Conservation (phyloP, 208 protist genomes). For the Tritrichomonas foetus region DNA sequence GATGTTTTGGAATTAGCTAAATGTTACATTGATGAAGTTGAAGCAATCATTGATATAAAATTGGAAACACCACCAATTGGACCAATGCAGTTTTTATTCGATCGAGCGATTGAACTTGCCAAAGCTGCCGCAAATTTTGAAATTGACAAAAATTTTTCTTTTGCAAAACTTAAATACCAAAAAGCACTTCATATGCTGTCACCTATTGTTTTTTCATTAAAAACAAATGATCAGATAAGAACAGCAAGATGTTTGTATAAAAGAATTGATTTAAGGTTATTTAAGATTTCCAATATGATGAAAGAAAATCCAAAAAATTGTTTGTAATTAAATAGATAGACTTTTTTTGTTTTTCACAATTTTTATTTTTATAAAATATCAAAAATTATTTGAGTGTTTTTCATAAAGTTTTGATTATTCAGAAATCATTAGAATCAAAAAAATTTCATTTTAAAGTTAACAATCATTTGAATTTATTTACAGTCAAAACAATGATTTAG, state of each 20-base stretch:
- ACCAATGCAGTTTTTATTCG: background rate
- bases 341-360: no score
- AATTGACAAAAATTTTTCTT: background rate
- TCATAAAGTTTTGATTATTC: no score
- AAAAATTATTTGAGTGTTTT: no score
- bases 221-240: background rate
- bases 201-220: background rate
- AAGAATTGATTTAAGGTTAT: background rate
- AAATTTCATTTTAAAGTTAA: no score
- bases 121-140: background rate
- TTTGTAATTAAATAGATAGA: no score
- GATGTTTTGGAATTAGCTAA: background rate
- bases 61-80: no score
- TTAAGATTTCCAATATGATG: no score
- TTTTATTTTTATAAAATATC: no score
- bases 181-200: background rate
- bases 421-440: no score
- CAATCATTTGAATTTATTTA: no score
- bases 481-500: no score
- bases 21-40: background rate
- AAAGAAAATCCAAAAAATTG: no score
- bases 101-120: background rate
- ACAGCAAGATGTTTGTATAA: background rate
- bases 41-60: background rate
- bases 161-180: conserved; percentile 2